Base-by-base conservation (phyloP, 2,329 filamentous ascomycete genomes). In the Colletotrichum truncatum region DNA sequence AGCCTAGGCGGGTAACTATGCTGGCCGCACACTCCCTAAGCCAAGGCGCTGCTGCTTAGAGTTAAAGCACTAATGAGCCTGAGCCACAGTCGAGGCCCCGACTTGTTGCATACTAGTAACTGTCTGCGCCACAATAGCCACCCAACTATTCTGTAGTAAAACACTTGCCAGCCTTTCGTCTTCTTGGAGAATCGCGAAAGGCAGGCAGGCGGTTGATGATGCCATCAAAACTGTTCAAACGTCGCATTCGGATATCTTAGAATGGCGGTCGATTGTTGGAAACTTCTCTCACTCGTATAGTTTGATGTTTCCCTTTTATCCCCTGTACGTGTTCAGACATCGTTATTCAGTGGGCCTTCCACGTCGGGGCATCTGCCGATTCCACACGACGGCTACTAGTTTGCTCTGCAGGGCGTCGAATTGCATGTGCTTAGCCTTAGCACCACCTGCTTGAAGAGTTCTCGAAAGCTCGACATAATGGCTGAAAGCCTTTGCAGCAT, bases 111-210 rank as follows among this genome's bases (percentile, higher is more conserved):
- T n/a, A n/a, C n/a, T n/a, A n/a, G n/a, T n/a, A n/a, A n/a, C n/a
- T n/a, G 34, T 26, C 49, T 62, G 62, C 62, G 62, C 63, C 63
- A 62, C 63, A 62, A 6, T 8, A 16, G n/a, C 14, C 9, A 36
- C 10, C 9, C 21, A n/a, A 12, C 10, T 12, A 16, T 14, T n/a
- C 56, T 18, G 30, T 14, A 11, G 14, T 30, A 52, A 6, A 25
- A 28, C 16, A 8, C 16, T 41, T 12, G 1, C 11, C 38, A 41
- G 16, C 11, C n/a, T n/a, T n/a, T n/a, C n/a, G n/a, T n/a, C n/a
- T n/a, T n/a, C n/a, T n/a, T n/a, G n/a, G n/a, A n/a, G n/a, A n/a
- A n/a, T n/a, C n/a, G n/a, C n/a, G n/a, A n/a, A n/a, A n/a, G n/a
- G n/a, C n/a, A n/a, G n/a, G n/a, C 9, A 9, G 9, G 16, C 18